Evolutionary conservation across 1,284 basidiomycete genomes (phyloP).

Genomic region (Cutaneotrichosporon sp.): DNA sequence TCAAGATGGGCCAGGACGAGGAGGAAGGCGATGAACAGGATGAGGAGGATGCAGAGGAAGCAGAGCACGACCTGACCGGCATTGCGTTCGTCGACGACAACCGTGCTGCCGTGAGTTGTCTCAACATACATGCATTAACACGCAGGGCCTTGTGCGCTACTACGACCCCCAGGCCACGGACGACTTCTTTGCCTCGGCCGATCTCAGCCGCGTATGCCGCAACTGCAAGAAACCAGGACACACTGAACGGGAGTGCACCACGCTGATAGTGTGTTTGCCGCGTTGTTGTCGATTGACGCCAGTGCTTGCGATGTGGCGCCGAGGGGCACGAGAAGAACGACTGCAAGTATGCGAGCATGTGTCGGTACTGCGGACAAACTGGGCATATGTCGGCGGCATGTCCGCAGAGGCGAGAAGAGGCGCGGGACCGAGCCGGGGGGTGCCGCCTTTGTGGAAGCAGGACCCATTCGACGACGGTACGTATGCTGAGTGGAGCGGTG

Average conservation of each 20-base stretch:
- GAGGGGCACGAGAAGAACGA: constrained; percentile 76
- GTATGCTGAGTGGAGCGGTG: background rate
- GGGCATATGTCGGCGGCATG: constrained; percentile 67
- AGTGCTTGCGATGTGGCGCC: constrained; percentile 85
- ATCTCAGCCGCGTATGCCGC: constrained; percentile 37
- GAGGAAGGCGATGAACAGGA: constrained; percentile 11
- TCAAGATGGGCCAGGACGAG: constrained; percentile 17
- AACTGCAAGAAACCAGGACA: constrained; percentile 43
- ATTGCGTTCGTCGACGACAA: constrained; percentile 36
- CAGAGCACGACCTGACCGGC: constrained; percentile 23
- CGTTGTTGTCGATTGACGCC: background rate
- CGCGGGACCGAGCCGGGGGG: background rate
- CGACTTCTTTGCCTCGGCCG: constrained; percentile 41
- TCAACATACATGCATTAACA: constrained; percentile 1
- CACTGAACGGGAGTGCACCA: constrained; percentile 30
- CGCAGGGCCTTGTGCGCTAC: constrained; percentile 34
- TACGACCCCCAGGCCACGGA: constrained; percentile 28
- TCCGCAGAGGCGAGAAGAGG: constrained; percentile 29
- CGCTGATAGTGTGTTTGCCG: constrained; percentile 31
- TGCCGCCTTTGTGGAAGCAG: background rate
- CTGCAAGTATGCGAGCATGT: constrained; percentile 78
- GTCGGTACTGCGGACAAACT: constrained; percentile 78
- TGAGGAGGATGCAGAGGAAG: background rate
- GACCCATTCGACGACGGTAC: background rate
- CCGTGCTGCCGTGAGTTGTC: constrained; percentile 25